A percentile compares a stretch with the other conserved stretches of the same genome.
These are phyloP conservation scores for Patellifolia procumbens DNA, from an alignment of 179 eudicot species.

Conservation along the genomic window DNA sequence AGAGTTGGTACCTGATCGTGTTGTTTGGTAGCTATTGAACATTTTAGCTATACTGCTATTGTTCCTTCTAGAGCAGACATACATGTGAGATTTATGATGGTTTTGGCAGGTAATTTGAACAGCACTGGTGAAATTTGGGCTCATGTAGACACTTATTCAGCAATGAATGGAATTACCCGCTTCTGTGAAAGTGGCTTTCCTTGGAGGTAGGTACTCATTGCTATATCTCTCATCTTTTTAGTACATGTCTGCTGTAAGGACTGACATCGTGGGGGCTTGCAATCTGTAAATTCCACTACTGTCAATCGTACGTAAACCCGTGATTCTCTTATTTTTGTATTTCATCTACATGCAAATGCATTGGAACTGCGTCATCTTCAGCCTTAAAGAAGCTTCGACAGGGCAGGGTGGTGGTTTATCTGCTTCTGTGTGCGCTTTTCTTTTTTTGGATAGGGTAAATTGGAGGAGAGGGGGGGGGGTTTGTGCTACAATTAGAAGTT, in stretches of 20 bases:
- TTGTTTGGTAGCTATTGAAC: background rate
- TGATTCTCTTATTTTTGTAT: background rate
- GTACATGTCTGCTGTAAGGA: constrained; percentile 6
- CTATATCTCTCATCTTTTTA: constrained; percentile 14
- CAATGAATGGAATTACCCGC: constrained; percentile 90
- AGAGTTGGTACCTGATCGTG: background rate
- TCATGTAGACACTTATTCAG: constrained; percentile 88
- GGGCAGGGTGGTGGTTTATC: background rate
- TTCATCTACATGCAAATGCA: background rate
- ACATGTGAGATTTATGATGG: constrained; percentile 10
- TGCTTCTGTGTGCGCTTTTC: background rate
- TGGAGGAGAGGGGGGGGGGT: too few species aligned
- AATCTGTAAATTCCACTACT: too few species aligned
- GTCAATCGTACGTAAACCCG: background rate
- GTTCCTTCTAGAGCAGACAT: background rate
- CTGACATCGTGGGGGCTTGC: too few species aligned
- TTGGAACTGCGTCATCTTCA: background rate
- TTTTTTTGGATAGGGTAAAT: too few species aligned
- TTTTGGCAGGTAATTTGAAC: constrained; percentile 46
- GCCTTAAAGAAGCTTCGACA: background rate
- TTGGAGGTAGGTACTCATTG: constrained; percentile 89
- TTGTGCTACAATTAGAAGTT: too few species aligned
- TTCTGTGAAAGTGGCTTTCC: constrained; percentile 72
- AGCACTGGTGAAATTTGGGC: constrained; percentile 54
- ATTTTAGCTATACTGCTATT: background rate